These are phyloP conservation scores for Mycena vulgaris DNA, from an alignment of 768 basidiomycete species.

Conservation along the genomic window DNA sequence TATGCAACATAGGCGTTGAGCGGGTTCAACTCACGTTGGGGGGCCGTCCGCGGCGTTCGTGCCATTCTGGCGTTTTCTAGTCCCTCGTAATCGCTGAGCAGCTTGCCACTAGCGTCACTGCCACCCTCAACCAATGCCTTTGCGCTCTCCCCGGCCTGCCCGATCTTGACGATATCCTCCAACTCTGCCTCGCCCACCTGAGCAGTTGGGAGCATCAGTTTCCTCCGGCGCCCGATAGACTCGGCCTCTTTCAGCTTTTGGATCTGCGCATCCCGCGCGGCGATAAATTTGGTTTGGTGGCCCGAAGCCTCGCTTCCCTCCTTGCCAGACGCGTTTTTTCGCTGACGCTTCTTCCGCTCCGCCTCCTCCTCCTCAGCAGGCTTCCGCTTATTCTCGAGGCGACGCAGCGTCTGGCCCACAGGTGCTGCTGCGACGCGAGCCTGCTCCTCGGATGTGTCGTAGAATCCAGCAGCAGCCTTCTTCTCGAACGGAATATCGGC, in stretches of 20 bases:
- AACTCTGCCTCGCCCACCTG: constrained; percentile 96
- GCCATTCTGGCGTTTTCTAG: constrained; percentile 92
- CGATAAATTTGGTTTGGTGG: constrained; percentile 94
- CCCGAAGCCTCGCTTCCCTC: constrained; percentile 70
- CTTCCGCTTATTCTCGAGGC: constrained; percentile 97
- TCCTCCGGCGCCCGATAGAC: constrained; percentile 90
- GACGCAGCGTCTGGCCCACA: constrained; percentile 90
- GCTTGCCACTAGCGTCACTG: constrained; percentile 85
- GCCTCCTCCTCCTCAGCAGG: constrained; percentile 91
- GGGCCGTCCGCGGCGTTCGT: constrained; percentile 93
- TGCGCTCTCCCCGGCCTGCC: constrained; percentile 91
- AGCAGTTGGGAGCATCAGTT: constrained; percentile 86
- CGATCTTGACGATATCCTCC: constrained; percentile 99
- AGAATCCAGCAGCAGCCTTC: constrained; percentile 95
- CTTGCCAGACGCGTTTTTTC: constrained; percentile 73
- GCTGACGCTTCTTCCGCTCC: constrained; percentile 91
- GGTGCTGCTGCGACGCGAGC: constrained; percentile 89
- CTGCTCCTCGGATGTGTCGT: constrained; percentile 96
- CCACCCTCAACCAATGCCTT: constrained; percentile 88
- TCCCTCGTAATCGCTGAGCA: constrained; percentile 94
- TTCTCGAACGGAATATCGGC: constrained; percentile 99
- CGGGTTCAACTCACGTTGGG: constrained; percentile 80
- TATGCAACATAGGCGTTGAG: constrained; percentile 5
- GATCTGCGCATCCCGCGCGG: constrained; percentile 98
- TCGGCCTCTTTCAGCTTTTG: constrained; percentile 98